Conservation (phyloP, 2,329 filamentous ascomycete genomes). For the Amylocarpus encephaloides region DNA sequence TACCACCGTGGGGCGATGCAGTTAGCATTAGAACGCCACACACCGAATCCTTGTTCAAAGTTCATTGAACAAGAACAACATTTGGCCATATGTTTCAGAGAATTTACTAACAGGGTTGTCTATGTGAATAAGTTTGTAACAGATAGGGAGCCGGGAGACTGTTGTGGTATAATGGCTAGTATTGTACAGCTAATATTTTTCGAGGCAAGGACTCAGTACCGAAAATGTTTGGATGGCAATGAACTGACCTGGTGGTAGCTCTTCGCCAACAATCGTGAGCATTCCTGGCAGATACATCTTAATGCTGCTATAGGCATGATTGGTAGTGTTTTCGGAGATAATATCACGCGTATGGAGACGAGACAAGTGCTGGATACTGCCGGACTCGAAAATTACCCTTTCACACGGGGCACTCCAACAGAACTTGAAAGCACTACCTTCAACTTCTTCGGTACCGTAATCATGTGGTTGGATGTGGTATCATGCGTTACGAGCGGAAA, state of each 20-base stretch:
- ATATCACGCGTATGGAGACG: constrained; percentile 6
- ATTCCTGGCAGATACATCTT: constrained; percentile 24
- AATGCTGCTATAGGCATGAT: constrained; percentile 21
- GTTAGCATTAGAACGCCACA: constrained; percentile 22
- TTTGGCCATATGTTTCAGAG: constrained; percentile 32
- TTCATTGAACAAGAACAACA: constrained; percentile 25
- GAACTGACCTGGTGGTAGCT: constrained; percentile 39
- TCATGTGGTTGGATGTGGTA: constrained; percentile 45
- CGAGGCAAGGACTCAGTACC: constrained; percentile 31
- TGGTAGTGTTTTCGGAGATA: constrained; percentile 3
- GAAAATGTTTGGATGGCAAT: constrained; percentile 33
- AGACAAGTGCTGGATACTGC: constrained; percentile 6
- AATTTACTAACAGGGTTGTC: constrained; percentile 38
- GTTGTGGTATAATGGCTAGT: constrained; percentile 39
- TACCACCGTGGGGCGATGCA: constrained; percentile 36
- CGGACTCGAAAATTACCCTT: constrained; percentile 4
- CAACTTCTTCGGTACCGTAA: constrained; percentile 42
- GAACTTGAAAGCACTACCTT: constrained; percentile 39
- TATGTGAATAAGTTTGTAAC: constrained; percentile 22
- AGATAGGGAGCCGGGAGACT: constrained; percentile 15
- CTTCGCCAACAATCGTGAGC: constrained; percentile 35
- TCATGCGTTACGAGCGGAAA: constrained; percentile 41
- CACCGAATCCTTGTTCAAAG: constrained; percentile 4
- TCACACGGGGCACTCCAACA: constrained; percentile 22
- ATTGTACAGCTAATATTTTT: constrained; percentile 50